These are phyloP conservation scores for Ogataea methylovora DNA, from an alignment of 805 yeast genomes.

Conservation along the genomic window DNA sequence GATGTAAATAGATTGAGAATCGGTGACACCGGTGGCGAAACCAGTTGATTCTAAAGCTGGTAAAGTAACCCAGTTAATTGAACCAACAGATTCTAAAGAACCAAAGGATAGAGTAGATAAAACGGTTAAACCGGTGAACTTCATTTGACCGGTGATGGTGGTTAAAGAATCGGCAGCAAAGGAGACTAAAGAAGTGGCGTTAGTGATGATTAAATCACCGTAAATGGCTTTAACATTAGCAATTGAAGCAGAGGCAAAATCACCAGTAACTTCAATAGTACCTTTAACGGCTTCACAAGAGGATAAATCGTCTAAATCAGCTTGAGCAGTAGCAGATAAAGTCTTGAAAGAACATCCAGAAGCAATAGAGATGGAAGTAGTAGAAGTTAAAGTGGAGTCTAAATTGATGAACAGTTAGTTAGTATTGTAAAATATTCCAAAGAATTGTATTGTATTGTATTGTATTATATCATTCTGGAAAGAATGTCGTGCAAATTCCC, in stretches of 20 bases:
- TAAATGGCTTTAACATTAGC: slow-evolving; percentile 69
- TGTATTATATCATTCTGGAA: no score
- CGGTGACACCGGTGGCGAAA: slow-evolving; percentile 62
- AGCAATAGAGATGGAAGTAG: slow-evolving; percentile 38
- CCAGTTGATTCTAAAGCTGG: slow-evolving; percentile 73
- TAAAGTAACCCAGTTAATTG: slow-evolving; percentile 72
- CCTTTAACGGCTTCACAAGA: slow-evolving; percentile 79
- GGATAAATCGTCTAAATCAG: slow-evolving; percentile 66
- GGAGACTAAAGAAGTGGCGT: slow-evolving; percentile 53
- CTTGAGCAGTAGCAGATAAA: slow-evolving; percentile 70
- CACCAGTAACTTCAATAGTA: slow-evolving; percentile 64
- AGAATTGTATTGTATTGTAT: neutral
- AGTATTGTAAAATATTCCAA: neutral
- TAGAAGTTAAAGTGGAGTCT: slow-evolving; percentile 49
- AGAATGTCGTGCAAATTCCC: no score
- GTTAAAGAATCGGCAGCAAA: slow-evolving; percentile 76
- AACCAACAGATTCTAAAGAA: slow-evolving; percentile 71
- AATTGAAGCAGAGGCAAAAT: slow-evolving; percentile 54
- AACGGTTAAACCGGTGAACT: slow-evolving; percentile 55
- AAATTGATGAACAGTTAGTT: slow-evolving; percentile 2
- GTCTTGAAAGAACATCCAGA: slow-evolving; percentile 61
- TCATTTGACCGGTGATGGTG: slow-evolving; percentile 65
- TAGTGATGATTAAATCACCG: slow-evolving; percentile 65
- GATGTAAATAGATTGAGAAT: slow-evolving; percentile 62
- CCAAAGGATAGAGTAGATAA: slow-evolving; percentile 69